Base-by-base conservation (phyloP, 768 basidiomycete genomes). In the Clavaria fumosa region DNA sequence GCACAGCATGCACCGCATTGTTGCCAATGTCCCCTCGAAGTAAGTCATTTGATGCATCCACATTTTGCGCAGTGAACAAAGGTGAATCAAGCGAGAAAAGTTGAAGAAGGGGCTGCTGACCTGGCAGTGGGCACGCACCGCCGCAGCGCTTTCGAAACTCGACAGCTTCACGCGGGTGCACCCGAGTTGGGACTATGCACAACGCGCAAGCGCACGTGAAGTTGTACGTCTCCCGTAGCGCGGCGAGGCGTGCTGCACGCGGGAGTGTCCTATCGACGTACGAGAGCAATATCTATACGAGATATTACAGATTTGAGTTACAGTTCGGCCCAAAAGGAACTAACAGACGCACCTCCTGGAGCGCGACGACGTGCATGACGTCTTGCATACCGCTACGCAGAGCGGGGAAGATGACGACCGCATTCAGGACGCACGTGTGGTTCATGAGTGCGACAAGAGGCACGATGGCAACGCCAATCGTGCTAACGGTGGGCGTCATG, bases 191-290 rank as follows among this genome's bases (percentile, higher is more conserved):
- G 0, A 43, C 32, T 10, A 35, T 41, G 51, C 85, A 91, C 0
- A 83, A 53, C 0, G 43, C 20, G 50, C 93, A 96, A 7, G 40
- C 47, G 47, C 91, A 96, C 5, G 48, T 57, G 48, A 96, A 96
- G 45, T 70, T 66, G 55, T 96, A 95, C 1, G 81, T 77, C 42
- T 79, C 75, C 31, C 57, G 48, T 14, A 96, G 63, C 1, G 68
- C 59, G 22, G 55, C 53, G 43, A 70, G 76, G 20, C 91, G 64
- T 14, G 63, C 51, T 0, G 48, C 40, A 7, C 55, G 58, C 0
- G 89, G 80, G 2, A 82, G 59, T 0, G 86, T 84, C 0, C 81
- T 73, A 52, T 96, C 93, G 31, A 95, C 66, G 46, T 96, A 96
- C 6, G 83, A 64, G 0, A 79, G 88, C 23, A 80, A 45, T 31